Evolutionary conservation across 768 basidiomycete species (phyloP).

Genomic region (Tulasnella sp.): DNA sequence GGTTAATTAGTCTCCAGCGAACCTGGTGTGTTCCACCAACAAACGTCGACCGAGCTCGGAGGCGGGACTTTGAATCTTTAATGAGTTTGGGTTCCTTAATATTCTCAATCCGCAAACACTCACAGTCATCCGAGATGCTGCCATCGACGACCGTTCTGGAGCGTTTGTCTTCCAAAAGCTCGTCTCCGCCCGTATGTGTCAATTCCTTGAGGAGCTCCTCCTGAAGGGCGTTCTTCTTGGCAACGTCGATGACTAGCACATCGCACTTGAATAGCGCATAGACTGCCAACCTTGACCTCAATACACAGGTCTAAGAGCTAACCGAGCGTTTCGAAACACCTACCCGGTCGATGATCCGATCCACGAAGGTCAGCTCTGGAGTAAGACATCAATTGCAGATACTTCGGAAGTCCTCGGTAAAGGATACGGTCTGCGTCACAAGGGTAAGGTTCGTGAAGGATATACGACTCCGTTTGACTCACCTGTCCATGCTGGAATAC

Average conservation of each 20-base stretch:
- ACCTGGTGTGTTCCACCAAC: constrained; percentile 76
- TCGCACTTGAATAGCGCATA: constrained; percentile 72
- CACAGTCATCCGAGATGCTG: constrained; percentile 38
- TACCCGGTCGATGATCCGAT: constrained; percentile 95
- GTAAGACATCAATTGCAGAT: constrained; percentile 66
- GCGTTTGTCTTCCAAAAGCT: constrained; percentile 60
- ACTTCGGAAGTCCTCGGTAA: constrained; percentile 47
- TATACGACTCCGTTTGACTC: constrained; percentile 16
- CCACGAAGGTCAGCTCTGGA: constrained; percentile 71
- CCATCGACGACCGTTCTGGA: constrained; percentile 34
- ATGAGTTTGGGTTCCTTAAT: too few relatives aligned
- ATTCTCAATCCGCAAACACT: too few relatives aligned
- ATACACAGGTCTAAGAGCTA: background rate
- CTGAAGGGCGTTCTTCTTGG: constrained; percentile 59
- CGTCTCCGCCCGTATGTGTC: constrained; percentile 45
- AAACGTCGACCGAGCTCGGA: constrained; percentile 62
- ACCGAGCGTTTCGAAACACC: constrained; percentile 10
- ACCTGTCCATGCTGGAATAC: constrained; percentile 98
- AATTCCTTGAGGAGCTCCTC: constrained; percentile 56
- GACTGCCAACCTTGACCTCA: constrained; percentile 35
- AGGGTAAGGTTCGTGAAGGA: background rate
- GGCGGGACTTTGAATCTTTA: constrained; percentile 49
- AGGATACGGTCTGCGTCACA: constrained; percentile 69
- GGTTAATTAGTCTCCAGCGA: constrained; percentile 15
- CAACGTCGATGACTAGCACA: constrained; percentile 66